A percentile compares a stretch with the other conserved stretches of the same genome.
phyloP scores from a whole-genome alignment of 352 stramenopile species.

The Globisporangium canariense region DNA sequence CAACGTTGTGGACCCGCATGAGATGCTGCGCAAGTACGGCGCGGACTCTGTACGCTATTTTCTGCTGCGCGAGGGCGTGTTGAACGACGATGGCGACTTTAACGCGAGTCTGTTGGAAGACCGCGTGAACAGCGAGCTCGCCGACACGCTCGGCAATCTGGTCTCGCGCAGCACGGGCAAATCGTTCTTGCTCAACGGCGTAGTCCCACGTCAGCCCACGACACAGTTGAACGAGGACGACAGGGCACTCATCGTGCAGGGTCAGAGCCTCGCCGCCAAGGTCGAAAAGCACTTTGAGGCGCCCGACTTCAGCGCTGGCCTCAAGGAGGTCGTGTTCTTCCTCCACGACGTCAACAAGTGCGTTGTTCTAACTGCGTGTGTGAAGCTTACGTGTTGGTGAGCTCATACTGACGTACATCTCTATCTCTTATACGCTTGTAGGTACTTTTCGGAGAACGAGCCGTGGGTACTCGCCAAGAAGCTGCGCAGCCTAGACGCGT shows the following conservation, averaged over 20 bases:
- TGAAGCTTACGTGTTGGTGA: not conserved
- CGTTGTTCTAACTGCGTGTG: not conserved
- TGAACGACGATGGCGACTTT: constrained; percentile 94
- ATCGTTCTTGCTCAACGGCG: constrained; percentile 50
- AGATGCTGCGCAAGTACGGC: constrained; percentile 90
- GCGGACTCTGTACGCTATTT: constrained; percentile 95
- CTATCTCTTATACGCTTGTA: constrained; percentile 10
- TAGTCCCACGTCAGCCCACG: constrained; percentile 36
- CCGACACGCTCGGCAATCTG: constrained; percentile 90
- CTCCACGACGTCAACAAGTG: constrained; percentile 80
- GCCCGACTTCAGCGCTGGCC: constrained; percentile 66
- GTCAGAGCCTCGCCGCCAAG: constrained; percentile 37
- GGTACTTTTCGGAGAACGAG: constrained; percentile 77
- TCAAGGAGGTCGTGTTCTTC: constrained; percentile 77
- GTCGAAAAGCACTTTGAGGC: constrained; percentile 59
- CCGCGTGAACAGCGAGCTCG: constrained; percentile 95
- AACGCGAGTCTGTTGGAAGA: constrained; percentile 84
- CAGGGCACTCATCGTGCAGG: constrained; percentile 47
- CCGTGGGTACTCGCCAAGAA: constrained; percentile 76
- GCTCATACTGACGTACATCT: not conserved
- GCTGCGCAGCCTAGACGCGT: constrained; percentile 26
- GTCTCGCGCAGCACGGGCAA: constrained; percentile 72
- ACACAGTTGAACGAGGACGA: constrained; percentile 43
- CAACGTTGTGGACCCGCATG: constrained; percentile 96
- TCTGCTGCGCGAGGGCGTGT: constrained; percentile 88